phyloP scores from a whole-genome alignment of 1,284 basidiomycete genomes.

The Earliella scabrosa region DNA sequence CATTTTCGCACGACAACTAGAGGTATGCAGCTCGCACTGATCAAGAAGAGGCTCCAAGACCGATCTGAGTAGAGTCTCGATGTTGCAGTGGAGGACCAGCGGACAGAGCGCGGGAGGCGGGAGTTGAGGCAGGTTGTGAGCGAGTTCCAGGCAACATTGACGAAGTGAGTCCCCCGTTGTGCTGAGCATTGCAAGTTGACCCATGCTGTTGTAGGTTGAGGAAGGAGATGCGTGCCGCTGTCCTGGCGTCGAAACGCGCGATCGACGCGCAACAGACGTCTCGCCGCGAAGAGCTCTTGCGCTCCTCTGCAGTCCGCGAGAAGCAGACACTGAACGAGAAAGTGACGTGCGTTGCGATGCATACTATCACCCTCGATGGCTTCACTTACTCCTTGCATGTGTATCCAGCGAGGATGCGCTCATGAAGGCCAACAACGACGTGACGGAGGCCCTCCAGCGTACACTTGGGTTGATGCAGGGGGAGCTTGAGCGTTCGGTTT shows the following conservation, averaged over 20 bases:
- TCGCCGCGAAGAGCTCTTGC: slow-evolving; percentile 67
- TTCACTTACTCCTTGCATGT: too few species aligned
- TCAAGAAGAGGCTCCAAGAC: slow-evolving; percentile 11
- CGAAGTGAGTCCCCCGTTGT: slow-evolving; percentile 47
- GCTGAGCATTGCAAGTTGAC: too few species aligned
- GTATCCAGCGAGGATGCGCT: slow-evolving; percentile 75
- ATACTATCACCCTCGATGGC: too few species aligned
- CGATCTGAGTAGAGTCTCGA: slow-evolving; percentile 58
- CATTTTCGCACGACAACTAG: slow-evolving; percentile 60
- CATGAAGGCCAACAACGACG: slow-evolving; percentile 86
- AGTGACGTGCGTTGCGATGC: slow-evolving; percentile 48
- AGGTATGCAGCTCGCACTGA: slow-evolving; percentile 66
- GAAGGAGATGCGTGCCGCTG: slow-evolving; percentile 64
- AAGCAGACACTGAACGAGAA: slow-evolving; percentile 56
- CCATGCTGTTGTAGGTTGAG: slow-evolving; percentile 57
- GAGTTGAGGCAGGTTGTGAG: slow-evolving; percentile 57
- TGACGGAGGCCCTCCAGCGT: slow-evolving; percentile 84
- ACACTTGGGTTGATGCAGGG: slow-evolving; percentile 88
- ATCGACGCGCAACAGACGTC: slow-evolving; percentile 66
- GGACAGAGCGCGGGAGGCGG: slow-evolving; percentile 52
- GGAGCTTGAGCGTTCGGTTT: slow-evolving; percentile 87
- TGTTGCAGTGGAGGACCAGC: slow-evolving; percentile 69
- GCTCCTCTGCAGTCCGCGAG: slow-evolving; percentile 50
- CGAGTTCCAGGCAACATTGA: slow-evolving; percentile 49
- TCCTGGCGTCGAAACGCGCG: slow-evolving; percentile 70